Percentiles rank a stretch among this genome's conserved stretches.
Conservation (phyloP, 345 rosid species). For the Linum usitatissimum region DNA sequence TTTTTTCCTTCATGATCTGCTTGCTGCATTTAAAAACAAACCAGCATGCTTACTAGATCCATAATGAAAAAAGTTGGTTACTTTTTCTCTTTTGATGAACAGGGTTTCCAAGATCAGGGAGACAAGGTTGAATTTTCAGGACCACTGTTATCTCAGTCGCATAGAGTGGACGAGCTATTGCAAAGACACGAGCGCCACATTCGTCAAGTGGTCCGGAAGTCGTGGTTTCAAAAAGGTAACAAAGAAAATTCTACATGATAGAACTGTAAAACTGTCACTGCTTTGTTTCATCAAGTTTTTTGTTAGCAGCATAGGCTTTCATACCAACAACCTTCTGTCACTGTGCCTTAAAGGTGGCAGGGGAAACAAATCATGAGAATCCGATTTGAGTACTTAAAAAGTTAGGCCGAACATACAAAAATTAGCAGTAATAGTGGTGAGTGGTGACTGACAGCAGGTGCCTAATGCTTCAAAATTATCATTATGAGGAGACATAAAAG, state of each 20-base stretch:
- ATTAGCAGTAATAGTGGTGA: too few relatives aligned
- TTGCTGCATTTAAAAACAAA: too few relatives aligned
- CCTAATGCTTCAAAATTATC: too few relatives aligned
- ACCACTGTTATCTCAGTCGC: constrained; percentile 68
- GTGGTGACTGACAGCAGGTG: too few relatives aligned
- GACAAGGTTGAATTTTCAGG: constrained; percentile 84
- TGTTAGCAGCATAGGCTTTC: neutral
- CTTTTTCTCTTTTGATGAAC: constrained; percentile 13
- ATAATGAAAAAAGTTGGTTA: neutral
- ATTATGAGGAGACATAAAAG: too few relatives aligned
- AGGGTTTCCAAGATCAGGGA: constrained; percentile 51
- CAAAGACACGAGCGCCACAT: constrained; percentile 69
- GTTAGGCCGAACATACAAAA: too few relatives aligned
- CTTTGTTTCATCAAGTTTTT: neutral
- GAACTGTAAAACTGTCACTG: too few relatives aligned
- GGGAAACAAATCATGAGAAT: too few relatives aligned
- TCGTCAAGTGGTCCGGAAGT: constrained; percentile 70
- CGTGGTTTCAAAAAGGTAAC: constrained; percentile 88
- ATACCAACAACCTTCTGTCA: neutral
- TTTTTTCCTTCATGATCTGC: too few relatives aligned
- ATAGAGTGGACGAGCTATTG: constrained; percentile 63
- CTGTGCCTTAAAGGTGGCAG: too few relatives aligned
- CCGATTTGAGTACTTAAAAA: too few relatives aligned
- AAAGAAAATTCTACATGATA: neutral
- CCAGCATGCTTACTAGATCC: neutral